phyloP scores from a whole-genome alignment of 2,329 filamentous ascomycete species.

The Huntiella moniliformis region DNA sequence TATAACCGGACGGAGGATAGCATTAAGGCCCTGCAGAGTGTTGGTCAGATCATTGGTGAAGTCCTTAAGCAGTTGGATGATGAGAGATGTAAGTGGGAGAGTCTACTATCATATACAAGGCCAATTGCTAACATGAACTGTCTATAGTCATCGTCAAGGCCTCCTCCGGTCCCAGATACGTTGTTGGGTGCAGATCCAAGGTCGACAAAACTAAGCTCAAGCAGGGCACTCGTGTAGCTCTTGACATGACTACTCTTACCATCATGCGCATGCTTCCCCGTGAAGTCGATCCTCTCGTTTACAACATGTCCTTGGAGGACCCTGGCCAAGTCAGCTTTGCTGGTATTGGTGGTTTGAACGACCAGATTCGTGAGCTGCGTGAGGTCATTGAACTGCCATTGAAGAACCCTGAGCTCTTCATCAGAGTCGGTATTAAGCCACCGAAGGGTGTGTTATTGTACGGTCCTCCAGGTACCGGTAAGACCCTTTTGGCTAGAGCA shows the following conservation, averaged over 20 bases:
- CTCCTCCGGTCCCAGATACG: slow-evolving; percentile 90
- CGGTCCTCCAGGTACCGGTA: slow-evolving; percentile 89
- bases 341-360: slow-evolving; percentile 91
- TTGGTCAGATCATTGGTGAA: slow-evolving; percentile 97
- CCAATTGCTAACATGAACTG: not conserved
- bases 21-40: slow-evolving; percentile 97
- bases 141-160: slow-evolving; percentile 85
- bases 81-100: slow-evolving; percentile 64
- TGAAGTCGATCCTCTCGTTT: slow-evolving; percentile 94
- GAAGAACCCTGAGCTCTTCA: slow-evolving; percentile 96
- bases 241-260: slow-evolving; percentile 98
- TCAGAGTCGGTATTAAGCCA: slow-evolving; percentile 94
- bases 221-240: slow-evolving; percentile 90
- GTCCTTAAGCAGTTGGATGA: slow-evolving; percentile 97
- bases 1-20: slow-evolving; percentile 97
- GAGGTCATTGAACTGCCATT: slow-evolving; percentile 96
- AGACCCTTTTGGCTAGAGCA: slow-evolving; percentile 82
- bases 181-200: slow-evolving; percentile 94
- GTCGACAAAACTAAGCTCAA: slow-evolving; percentile 95
- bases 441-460: slow-evolving; percentile 95
- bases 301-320: slow-evolving; percentile 99
- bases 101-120: slow-evolving; percentile 12
- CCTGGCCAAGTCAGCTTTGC: slow-evolving; percentile 95
- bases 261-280: slow-evolving; percentile 99
- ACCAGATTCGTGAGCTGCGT: slow-evolving; percentile 90